Evolutionary conservation across 129 eudicot genomes (phyloP).

Genomic region (Centrapalus pauciflorus): DNA sequence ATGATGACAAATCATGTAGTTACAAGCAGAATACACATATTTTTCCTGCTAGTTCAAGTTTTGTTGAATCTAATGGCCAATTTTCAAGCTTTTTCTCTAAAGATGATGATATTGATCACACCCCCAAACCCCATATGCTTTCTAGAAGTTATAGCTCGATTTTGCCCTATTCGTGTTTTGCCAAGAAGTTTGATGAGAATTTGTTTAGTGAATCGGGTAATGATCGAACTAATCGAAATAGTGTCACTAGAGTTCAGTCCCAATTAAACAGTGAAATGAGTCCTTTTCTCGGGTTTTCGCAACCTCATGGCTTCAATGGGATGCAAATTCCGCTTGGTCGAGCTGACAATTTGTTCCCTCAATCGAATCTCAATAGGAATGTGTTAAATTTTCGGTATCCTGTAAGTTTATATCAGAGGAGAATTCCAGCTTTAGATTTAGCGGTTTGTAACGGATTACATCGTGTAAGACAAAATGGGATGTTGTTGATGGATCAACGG

Average conservation of each 20-base stretch:
- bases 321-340: conserved; percentile 6
- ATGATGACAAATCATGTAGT: conserved; percentile 45
- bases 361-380: conserved; percentile 16
- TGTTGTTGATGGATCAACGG: conserved; percentile 15
- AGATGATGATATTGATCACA: conserved; percentile 33
- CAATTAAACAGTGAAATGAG: conserved; percentile 24
- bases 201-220: conserved; percentile 24
- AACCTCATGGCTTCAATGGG: conserved; percentile 10
- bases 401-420: conserved; percentile 30
- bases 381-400: conserved; percentile 14
- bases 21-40: conserved; percentile 36
- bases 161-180: conserved; percentile 22
- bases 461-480: conserved; percentile 25
- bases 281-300: conserved; percentile 33
- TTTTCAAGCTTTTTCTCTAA: conserved; percentile 38
- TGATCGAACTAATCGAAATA: conserved; percentile 9
- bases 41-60: conserved; percentile 46
- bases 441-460: conserved; percentile 20
- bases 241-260: conserved; percentile 4
- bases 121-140: conserved; percentile 25
- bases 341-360: conserved; percentile 20
- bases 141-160: conserved; percentile 27
- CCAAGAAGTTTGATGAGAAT: conserved; percentile 22
- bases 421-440: conserved; percentile 25
- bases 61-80: conserved; percentile 43